These are phyloP conservation scores for Penicillium argentinense DNA, from an alignment of 495 filamentous ascomycete genomes.

Conservation along the genomic window DNA sequence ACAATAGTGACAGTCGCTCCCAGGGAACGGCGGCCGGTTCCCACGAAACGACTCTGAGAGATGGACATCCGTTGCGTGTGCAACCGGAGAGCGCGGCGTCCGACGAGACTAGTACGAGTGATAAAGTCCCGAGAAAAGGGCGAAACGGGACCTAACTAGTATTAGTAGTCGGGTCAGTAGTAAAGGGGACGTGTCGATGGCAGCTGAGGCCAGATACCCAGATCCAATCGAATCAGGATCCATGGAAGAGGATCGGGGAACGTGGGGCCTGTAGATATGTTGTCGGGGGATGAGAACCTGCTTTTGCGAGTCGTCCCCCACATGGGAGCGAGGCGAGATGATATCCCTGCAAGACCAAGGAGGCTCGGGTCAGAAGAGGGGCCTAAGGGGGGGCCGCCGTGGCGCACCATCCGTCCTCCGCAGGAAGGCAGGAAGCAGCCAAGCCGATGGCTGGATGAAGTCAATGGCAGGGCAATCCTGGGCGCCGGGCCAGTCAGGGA, in stretches of 20 bases:
- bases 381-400: conserved; percentile 1
- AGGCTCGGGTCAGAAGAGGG: conserved; percentile 22
- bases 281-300: conserved; percentile 18
- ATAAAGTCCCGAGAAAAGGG: no score
- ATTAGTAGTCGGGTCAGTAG: no score
- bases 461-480: conserved; percentile 28
- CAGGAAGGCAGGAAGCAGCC: conserved; percentile 3
- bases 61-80: conserved; percentile 8
- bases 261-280: conserved; percentile 11
- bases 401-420: no score
- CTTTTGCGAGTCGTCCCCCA: conserved; percentile 27
- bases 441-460: conserved; percentile 21
- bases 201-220: background rate
- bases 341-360: conserved; percentile 25
- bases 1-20: conserved; percentile 4
- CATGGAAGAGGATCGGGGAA: conserved; percentile 16
- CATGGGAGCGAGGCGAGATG: conserved; percentile 18
- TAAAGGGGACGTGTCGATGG: background rate
- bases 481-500: conserved; percentile 28
- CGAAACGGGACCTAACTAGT: no score
- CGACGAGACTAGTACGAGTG: no score
- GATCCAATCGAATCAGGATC: conserved; percentile 15
- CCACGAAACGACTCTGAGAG: background rate
- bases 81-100: conserved; percentile 1
- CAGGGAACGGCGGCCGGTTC: no score